Percentiles rank a stretch among this genome's conserved stretches.
Conservation (phyloP, 805 yeast species). For the Wickerhamomyces alni region DNA sequence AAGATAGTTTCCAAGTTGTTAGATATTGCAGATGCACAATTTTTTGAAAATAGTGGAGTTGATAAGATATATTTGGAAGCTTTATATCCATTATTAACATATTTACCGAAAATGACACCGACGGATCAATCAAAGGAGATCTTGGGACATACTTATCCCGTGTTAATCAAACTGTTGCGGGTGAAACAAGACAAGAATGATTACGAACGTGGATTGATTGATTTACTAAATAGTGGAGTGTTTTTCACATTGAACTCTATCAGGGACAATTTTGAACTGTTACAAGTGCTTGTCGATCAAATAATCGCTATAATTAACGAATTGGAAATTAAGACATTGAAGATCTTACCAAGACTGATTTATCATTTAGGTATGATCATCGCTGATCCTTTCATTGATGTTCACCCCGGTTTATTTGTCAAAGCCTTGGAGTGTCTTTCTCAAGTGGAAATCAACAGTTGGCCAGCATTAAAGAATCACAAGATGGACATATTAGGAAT, state of each 20-base stretch:
- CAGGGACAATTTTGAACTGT: slow-evolving; percentile 14
- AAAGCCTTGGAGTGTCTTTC: slow-evolving; percentile 9
- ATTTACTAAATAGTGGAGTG: slow-evolving; percentile 14
- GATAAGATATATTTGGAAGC: slow-evolving; percentile 15
- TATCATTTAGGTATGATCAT: slow-evolving; percentile 16
- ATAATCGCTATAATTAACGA: slow-evolving; percentile 3
- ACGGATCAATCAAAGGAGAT: slow-evolving; percentile 10
- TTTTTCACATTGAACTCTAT: slow-evolving; percentile 14
- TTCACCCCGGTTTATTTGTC: slow-evolving; percentile 8
- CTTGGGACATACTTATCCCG: slow-evolving; percentile 12
- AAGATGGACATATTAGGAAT: slow-evolving; percentile 18
- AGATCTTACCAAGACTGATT: slow-evolving; percentile 16
- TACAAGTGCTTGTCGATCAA: slow-evolving; percentile 9
- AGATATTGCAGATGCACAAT: slow-evolving; percentile 10
- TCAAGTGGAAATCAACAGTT: slow-evolving; percentile 13
- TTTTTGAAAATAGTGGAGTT: slow-evolving; percentile 14
- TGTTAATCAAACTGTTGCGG: slow-evolving; percentile 8
- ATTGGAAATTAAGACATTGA: slow-evolving; percentile 6
- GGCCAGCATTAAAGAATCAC: slow-evolving; percentile 17
- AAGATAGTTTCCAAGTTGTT: slow-evolving; percentile 11
- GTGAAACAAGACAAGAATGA: neutral
- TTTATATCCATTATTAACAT: slow-evolving; percentile 18
- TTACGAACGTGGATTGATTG: slow-evolving; percentile 4
- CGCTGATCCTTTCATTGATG: slow-evolving; percentile 19
- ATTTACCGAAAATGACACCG: slow-evolving; percentile 22